Evolutionary conservation across 331 rosid species (phyloP), one percentile per base, ranked within the genome.

Genomic region (Erythrophleum ivorense): DNA sequence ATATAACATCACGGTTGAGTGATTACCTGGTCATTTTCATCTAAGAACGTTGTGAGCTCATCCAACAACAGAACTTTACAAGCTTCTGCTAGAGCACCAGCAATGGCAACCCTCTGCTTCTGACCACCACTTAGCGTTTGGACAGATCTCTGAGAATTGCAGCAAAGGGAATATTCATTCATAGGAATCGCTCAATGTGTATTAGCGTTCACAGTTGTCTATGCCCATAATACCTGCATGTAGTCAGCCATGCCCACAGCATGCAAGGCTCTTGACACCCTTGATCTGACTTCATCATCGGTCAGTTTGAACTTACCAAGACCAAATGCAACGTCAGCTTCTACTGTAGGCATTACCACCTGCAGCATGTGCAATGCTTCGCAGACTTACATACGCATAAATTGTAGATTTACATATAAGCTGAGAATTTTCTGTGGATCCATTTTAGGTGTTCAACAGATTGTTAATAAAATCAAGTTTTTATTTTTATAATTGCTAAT

Each of bases 91-190:
- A 94, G 86, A 85, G 97, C 97, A 83, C 97, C 97, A 13, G 98
- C 98, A 76, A 92, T 91, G 78, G 97, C 98, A 72, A 94, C 94
- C 85, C 98, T 90, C 87, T 94, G 97, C 85, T 94, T 94, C 92
- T 94, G 98, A 84, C 98, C 97, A 54, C 98, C 97, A 66, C 98
- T 94, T n/a, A 94, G 91, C 71, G 97, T 91, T 88, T 94, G 98
- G 78, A 94, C 97, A 62, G 98, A 91, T 85, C 98, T 89, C 98
- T 90, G 85, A 80, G 45, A 73, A 83, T 76, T 72, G 64, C 63
- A 79, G 81, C 48, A 75, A 68, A 82, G 74, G 55, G 60, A 49
- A 78, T 64, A 43, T 52, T 57, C 76, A 67, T 73, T 73, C 40
- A 76, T 34, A 21, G 62, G 46, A 64, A 76, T 52, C 38, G 19